Base-by-base conservation (phyloP, 495 filamentous ascomycete species). In the Pyronema omphalodes region DNA sequence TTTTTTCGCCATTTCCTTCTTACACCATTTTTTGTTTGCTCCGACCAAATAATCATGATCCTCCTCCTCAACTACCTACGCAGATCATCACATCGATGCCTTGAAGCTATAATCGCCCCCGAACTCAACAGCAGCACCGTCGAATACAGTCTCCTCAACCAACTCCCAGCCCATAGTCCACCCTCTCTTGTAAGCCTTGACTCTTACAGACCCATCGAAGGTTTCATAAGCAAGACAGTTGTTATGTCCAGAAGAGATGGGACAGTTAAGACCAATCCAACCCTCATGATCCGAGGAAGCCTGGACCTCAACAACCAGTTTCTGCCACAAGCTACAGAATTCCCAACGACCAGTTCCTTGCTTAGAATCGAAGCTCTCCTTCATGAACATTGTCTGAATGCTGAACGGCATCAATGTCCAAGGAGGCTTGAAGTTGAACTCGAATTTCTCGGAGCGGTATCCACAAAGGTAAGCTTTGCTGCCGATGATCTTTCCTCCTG, bases 401-500 rank as follows among this genome's bases (percentile, higher is more conserved):
- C 51, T 33, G 23, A 60, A 58, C 9, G 59, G 62, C 17, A 62
- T 50, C 8, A 65, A 19, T 0, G 62, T 58, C 9, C 29, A 60
- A 3, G 54, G 56, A 0, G 63, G 63, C 5, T 40, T 17, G 33
- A 62, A 65, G 51, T 29, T 49, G 40, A 39, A 66, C 46, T 66
- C 59, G 41, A 71, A 41, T 23, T 65, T 57, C 4, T 37, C 23
- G 33, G 59, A 63, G 44, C 68, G 59, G 55, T 71, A 74, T 0
- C 68, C 70, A 1, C 72, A 53, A 1, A 74, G 56, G 45, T 65
- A 74, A 9, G 71, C 72, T 29, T 70, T 67, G 57, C 70, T 60
- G 7, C 70, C 67, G 6, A 74, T 44, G 7, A 69, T 70, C 48
- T 65, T 63, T 6, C 72, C 72, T 3, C 71, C 71, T 0, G 72